Evolutionary conservation across 2,329 filamentous ascomycete genomes (phyloP).

Genomic region (Cercospora nicotianae): DNA sequence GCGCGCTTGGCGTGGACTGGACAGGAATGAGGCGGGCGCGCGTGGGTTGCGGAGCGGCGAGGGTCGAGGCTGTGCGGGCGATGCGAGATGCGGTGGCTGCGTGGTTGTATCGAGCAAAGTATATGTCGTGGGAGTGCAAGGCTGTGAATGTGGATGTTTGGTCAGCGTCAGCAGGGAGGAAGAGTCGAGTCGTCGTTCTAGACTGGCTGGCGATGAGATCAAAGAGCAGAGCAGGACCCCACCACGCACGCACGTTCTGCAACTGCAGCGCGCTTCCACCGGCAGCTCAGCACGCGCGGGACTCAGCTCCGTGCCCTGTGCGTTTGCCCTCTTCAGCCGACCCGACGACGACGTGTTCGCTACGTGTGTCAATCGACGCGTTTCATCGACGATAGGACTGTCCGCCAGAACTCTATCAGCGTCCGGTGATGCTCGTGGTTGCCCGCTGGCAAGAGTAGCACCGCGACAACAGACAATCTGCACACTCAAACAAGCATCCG

Average conservation of each 20-base stretch:
- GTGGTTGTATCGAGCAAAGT: background rate
- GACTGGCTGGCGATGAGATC: background rate
- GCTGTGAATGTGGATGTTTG: background rate
- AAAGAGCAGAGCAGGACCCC: background rate
- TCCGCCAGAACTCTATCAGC: background rate
- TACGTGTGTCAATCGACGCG: background rate
- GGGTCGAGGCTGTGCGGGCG: background rate
- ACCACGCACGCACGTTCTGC: background rate
- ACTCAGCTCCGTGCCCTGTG: background rate
- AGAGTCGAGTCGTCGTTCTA: background rate
- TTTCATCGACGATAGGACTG: background rate
- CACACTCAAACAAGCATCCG: background rate
- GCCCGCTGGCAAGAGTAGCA: background rate
- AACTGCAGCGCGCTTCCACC: background rate
- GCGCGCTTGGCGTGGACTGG: background rate
- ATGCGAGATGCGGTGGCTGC: background rate
- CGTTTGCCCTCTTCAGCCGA: background rate
- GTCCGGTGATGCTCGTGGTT: background rate
- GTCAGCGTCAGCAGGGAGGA: background rate
- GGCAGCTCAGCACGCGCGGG: background rate
- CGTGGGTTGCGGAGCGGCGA: background rate
- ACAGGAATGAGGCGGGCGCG: background rate
- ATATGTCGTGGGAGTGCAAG: background rate
- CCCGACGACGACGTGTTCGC: background rate
- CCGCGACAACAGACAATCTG: background rate